These are phyloP conservation scores for Neurospora sp. DNA, from an alignment of 495 filamentous ascomycete genomes.

Conservation along the genomic window DNA sequence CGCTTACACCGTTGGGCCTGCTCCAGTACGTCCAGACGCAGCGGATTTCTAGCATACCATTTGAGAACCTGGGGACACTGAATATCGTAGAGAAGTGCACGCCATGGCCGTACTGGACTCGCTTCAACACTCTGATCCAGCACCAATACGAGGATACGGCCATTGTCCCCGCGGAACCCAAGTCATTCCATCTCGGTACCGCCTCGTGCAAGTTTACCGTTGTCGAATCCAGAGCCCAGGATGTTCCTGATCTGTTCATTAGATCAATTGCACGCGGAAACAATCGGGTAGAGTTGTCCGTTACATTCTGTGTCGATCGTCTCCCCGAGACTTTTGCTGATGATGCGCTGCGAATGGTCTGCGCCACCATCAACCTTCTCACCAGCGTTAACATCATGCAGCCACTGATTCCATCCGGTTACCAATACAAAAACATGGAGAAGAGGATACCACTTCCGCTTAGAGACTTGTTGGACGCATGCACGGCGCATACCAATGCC, in stretches of 20 bases:
- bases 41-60: conserved; percentile 27
- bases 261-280: conserved; percentile 22
- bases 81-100: conserved; percentile 37
- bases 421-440: conserved; percentile 22
- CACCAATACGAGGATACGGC: conserved; percentile 30
- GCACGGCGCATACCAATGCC: conserved; percentile 10
- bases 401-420: conserved; percentile 26
- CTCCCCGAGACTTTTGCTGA: conserved; percentile 29
- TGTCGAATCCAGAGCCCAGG: conserved; percentile 27
- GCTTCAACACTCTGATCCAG: conserved; percentile 34
- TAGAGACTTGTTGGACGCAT: conserved; percentile 3
- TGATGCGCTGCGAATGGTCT: conserved; percentile 31
- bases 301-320: conserved; percentile 33
- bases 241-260: conserved; percentile 31
- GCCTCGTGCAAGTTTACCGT: conserved; percentile 28
- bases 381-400: conserved; percentile 32
- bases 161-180: conserved; percentile 19
- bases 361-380: conserved; percentile 29
- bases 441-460: conserved; percentile 28
- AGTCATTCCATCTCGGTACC: conserved; percentile 30
- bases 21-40: conserved; percentile 32
- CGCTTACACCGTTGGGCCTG: conserved; percentile 30
- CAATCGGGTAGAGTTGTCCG: conserved; percentile 24
- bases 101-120: conserved; percentile 38
- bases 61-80: conserved; percentile 32